phyloP scores from a whole-genome alignment of 2,329 filamentous ascomycete genomes.

The Fusarium euwallaceae region DNA sequence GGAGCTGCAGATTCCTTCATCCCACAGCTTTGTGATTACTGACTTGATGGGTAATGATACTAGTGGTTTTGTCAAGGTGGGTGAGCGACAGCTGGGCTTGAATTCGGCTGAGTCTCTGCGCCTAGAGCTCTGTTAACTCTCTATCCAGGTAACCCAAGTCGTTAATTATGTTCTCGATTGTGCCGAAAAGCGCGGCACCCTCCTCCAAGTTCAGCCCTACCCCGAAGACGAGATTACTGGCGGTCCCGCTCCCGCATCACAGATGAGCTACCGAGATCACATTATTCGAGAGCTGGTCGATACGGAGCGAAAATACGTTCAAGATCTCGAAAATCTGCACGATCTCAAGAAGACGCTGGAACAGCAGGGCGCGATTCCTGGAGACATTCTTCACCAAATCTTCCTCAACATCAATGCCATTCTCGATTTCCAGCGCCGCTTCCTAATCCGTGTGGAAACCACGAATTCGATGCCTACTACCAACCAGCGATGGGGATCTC shows the following conservation, averaged over 20 bases:
- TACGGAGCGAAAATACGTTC: constrained; percentile 97
- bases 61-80: constrained; percentile 94
- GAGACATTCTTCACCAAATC: constrained; percentile 92
- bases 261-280: constrained; percentile 84
- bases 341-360: constrained; percentile 91
- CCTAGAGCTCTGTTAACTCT: not conserved
- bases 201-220: constrained; percentile 72
- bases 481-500: constrained; percentile 92
- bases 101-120: not conserved
- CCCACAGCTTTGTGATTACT: constrained; percentile 91
- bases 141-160: constrained; percentile 79
- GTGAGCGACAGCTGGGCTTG: constrained; percentile 31
- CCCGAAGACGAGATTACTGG: constrained; percentile 63
- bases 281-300: constrained; percentile 93
- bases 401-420: constrained; percentile 97
- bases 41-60: constrained; percentile 96
- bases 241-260: constrained; percentile 67
- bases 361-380: constrained; percentile 87
- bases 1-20: constrained; percentile 81
- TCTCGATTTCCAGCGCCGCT: constrained; percentile 93
- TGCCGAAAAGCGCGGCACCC: constrained; percentile 81
- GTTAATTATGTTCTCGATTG: constrained; percentile 93
- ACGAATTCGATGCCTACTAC: constrained; percentile 85
- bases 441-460: constrained; percentile 95
- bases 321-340: constrained; percentile 94